phyloP scores from a whole-genome alignment of 371 early-diverging fungal species.

The Zychaea mexicana region DNA sequence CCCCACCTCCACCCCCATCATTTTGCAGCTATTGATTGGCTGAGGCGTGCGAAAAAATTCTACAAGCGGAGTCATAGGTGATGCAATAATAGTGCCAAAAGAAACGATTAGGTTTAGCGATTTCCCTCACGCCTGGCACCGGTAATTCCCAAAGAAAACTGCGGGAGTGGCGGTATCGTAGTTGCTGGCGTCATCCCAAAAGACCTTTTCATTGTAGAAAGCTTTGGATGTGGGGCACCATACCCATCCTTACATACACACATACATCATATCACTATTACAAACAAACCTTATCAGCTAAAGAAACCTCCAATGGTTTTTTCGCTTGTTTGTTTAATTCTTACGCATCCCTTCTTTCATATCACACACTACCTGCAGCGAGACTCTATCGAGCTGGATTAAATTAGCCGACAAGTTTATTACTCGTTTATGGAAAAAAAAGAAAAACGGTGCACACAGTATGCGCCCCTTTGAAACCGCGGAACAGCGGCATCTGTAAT shows the following conservation, averaged over 20 bases:
- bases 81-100: not conserved
- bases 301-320: no score
- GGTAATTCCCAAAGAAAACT: not conserved
- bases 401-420: not conserved
- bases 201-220: no score
- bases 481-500: not conserved
- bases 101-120: not conserved
- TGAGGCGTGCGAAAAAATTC: not conserved
- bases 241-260: no score
- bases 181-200: no score
- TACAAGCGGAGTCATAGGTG: not conserved
- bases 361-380: no score
- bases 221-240: no score
- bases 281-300: no score
- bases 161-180: no score
- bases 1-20: no score
- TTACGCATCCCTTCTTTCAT: no score
- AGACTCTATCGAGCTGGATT: not conserved
- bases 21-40: not conserved
- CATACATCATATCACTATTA: no score
- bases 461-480: not conserved
- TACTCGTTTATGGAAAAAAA: not conserved
- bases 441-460: not conserved
- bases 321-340: no score
- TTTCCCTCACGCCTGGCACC: not conserved